phyloP scores from a whole-genome alignment of 108 stramenopile species.

The Nitzschia sp. region DNA sequence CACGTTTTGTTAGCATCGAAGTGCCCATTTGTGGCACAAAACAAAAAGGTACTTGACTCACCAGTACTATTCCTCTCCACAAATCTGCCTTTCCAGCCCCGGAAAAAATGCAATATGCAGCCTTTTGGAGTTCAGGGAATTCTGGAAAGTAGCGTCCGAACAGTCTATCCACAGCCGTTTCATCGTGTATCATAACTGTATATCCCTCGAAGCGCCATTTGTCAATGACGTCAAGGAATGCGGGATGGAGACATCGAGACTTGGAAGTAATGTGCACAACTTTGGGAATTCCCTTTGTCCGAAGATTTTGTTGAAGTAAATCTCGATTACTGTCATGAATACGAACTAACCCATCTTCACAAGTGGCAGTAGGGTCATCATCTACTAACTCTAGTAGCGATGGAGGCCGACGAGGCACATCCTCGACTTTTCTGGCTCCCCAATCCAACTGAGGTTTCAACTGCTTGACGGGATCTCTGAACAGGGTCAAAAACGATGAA shows the following conservation, averaged over 20 bases:
- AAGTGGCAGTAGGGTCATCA: neutral
- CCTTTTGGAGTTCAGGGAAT: constrained; percentile 50
- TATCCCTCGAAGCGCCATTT: constrained; percentile 48
- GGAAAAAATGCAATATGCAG: constrained; percentile 31
- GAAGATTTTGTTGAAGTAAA: neutral
- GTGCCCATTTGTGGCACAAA: no score
- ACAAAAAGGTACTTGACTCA: no score
- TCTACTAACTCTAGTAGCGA: neutral
- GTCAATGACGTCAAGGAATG: constrained; percentile 31
- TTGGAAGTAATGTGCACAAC: constrained; percentile 59
- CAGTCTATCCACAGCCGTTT: constrained; percentile 55
- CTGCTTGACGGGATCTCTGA: no score
- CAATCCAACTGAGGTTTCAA: no score
- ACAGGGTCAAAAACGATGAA: no score
- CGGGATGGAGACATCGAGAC: constrained; percentile 42
- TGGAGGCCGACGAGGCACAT: no score
- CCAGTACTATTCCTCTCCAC: constrained; percentile 49
- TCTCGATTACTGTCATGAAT: neutral
- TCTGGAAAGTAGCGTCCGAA: constrained; percentile 43
- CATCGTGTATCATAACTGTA: constrained; percentile 62
- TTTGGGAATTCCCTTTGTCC: constrained; percentile 32
- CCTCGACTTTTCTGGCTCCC: no score
- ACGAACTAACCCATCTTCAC: neutral
- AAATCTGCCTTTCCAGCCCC: constrained; percentile 62
- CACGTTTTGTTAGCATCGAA: no score